Evolutionary conservation across 83 land plant genomes (phyloP).

Genomic region (Isoetes engelmannii): DNA sequence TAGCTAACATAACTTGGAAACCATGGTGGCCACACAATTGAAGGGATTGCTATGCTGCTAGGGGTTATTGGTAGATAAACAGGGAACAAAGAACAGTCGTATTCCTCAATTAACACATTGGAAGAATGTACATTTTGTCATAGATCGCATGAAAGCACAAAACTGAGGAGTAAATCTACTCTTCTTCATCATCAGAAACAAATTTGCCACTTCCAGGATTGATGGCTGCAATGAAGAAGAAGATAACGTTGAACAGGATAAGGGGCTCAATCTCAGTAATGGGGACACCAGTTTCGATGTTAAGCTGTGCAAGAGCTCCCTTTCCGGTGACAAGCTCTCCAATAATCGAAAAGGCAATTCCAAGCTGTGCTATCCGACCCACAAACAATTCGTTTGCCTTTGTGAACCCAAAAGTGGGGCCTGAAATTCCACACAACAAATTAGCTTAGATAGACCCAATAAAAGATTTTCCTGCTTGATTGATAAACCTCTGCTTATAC

Average conservation of each 20-base stretch:
- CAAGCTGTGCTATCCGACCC: constrained; percentile 90
- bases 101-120: too few species aligned
- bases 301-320: constrained; percentile 87
- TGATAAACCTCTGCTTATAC: constrained; percentile 15
- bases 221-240: constrained; percentile 91
- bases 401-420: constrained; percentile 90
- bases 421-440: constrained; percentile 24
- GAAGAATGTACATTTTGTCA: too few species aligned
- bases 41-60: too few species aligned
- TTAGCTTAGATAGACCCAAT: background rate
- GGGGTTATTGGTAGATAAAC: too few species aligned
- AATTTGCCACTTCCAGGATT: constrained; percentile 93
- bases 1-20: too few species aligned
- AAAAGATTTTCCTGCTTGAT: background rate
- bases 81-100: too few species aligned
- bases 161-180: constrained; percentile 18
- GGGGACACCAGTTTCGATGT: constrained; percentile 94
- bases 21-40: too few species aligned
- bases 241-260: constrained; percentile 62
- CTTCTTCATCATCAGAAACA: constrained; percentile 72
- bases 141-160: too few species aligned
- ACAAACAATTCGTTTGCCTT: constrained; percentile 93
- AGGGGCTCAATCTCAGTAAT: constrained; percentile 84
- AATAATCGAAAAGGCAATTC: constrained; percentile 86
- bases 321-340: constrained; percentile 93